These are phyloP conservation scores for Eimeria brunetti DNA, from an alignment of 169 alveolate genomes.

Conservation along the genomic window DNA sequence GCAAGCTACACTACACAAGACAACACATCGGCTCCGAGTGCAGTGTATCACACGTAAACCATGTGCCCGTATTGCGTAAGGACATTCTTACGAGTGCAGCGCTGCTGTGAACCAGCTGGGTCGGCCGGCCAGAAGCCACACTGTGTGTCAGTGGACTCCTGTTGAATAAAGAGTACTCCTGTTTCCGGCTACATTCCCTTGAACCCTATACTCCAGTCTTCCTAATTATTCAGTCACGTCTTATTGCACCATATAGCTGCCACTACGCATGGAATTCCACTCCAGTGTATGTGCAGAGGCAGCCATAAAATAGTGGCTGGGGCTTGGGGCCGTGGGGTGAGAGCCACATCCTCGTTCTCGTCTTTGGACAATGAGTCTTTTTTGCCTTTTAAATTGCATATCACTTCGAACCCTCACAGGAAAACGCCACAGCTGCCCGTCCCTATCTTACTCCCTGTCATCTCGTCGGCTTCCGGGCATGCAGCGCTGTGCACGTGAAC, in stretches of 20 bases:
- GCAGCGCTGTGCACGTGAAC: conserved; percentile 40
- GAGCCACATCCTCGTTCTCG: conserved; percentile 9
- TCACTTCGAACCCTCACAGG: conserved; percentile 19
- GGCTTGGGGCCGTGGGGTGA: conserved; percentile 75
- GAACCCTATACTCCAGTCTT: background rate
- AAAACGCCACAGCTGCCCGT: background rate
- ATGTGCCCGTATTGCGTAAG: background rate
- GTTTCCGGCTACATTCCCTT: background rate
- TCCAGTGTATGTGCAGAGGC: conserved; percentile 35
- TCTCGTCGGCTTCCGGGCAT: background rate
- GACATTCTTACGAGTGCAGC: background rate
- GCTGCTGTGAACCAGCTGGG: background rate
- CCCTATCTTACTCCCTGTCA: conserved; percentile 4
- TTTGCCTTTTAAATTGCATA: conserved; percentile 43
- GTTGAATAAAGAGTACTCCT: background rate
- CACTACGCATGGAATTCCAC: background rate
- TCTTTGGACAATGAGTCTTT: background rate
- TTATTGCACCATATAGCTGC: background rate
- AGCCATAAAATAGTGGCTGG: conserved; percentile 64
- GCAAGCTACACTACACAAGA: background rate
- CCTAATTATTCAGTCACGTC: background rate
- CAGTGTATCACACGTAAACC: background rate
- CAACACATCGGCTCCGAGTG: background rate
- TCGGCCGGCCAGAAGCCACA: background rate
- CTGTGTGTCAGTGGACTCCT: conserved; percentile 29